phyloP scores from a whole-genome alignment of 768 basidiomycete species.

The Amanita fuliginea region DNA sequence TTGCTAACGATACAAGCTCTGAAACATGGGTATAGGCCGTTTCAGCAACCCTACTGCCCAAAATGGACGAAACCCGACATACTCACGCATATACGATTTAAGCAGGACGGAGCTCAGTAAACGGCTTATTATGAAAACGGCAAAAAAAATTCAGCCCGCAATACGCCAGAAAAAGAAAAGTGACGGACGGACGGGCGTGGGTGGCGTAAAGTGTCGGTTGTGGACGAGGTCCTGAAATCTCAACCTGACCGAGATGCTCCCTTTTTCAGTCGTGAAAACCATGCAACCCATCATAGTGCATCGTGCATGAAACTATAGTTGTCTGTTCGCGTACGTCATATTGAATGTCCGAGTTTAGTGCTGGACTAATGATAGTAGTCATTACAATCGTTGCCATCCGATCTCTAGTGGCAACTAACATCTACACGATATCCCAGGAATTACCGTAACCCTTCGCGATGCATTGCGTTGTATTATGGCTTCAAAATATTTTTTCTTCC shows the following conservation, averaged over 20 bases:
- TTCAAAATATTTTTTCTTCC: conserved; percentile 48
- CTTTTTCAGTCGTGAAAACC: conserved; percentile 50
- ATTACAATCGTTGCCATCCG: too few species aligned
- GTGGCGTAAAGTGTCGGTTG: conserved; percentile 32
- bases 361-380: too few species aligned
- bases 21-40: conserved; percentile 10
- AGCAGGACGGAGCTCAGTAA: too few species aligned
- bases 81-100: conserved; percentile 68
- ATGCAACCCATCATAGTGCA: too few species aligned
- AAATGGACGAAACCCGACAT: background rate
- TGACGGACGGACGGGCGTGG: too few species aligned
- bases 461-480: conserved; percentile 7
- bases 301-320: too few species aligned
- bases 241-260: conserved; percentile 56
- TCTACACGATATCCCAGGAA: too few species aligned
- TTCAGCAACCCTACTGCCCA: background rate
- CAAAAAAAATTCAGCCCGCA: background rate
- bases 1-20: conserved; percentile 9
- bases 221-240: conserved; percentile 87
- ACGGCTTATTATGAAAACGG: conserved; percentile 40
- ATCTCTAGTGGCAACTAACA: too few species aligned
- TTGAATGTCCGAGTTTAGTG: too few species aligned
- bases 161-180: too few species aligned
- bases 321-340: too few species aligned
- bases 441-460: too few species aligned